phyloP scores from a whole-genome alignment of 768 basidiomycete genomes.

The Thelephora aurantiotincta region DNA sequence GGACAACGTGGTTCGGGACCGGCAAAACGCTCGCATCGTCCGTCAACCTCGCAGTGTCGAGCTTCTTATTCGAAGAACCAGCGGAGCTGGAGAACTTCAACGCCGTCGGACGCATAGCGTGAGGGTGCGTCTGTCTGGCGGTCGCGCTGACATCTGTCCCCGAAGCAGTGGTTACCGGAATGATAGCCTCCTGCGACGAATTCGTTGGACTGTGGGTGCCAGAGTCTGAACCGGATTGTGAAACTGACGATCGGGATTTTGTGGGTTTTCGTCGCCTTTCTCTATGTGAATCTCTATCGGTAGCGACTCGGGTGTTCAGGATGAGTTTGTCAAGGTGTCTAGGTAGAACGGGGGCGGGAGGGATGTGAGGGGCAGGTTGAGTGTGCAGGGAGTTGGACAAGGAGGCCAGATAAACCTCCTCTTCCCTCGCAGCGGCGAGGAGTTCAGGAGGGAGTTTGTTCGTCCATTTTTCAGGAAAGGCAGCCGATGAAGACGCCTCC shows the following conservation, averaged over 20 bases:
- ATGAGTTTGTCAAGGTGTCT: constrained; percentile 91
- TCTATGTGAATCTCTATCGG: constrained; percentile 10
- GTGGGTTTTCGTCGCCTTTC: not conserved
- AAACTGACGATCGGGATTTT: not conserved
- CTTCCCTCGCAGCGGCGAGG: constrained; percentile 65
- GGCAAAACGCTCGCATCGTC: constrained; percentile 89
- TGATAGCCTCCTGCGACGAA: not conserved
- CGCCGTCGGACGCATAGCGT: constrained; percentile 7
- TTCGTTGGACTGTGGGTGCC: not conserved
- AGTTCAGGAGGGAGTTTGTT: constrained; percentile 65
- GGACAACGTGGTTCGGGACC: constrained; percentile 85
- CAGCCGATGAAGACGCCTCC: constrained; percentile 12
- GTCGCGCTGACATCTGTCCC: constrained; percentile 17
- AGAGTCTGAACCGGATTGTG: not conserved
- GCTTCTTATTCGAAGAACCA: constrained; percentile 2
- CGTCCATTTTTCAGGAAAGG: constrained; percentile 43
- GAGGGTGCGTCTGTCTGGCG: constrained; percentile 9
- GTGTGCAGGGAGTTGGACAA: constrained; percentile 11
- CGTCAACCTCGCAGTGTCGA: constrained; percentile 32
- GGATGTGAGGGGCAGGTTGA: constrained; percentile 60
- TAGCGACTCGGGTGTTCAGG: constrained; percentile 41
- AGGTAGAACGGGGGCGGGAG: constrained; percentile 78
- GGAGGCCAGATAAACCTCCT: constrained; percentile 59
- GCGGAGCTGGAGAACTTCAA: not conserved
- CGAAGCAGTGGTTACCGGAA: constrained; percentile 19